These are phyloP conservation scores for Globomyces pollinis-pini DNA, from an alignment of 192 early-diverging fungal species.

Conservation along the genomic window DNA sequence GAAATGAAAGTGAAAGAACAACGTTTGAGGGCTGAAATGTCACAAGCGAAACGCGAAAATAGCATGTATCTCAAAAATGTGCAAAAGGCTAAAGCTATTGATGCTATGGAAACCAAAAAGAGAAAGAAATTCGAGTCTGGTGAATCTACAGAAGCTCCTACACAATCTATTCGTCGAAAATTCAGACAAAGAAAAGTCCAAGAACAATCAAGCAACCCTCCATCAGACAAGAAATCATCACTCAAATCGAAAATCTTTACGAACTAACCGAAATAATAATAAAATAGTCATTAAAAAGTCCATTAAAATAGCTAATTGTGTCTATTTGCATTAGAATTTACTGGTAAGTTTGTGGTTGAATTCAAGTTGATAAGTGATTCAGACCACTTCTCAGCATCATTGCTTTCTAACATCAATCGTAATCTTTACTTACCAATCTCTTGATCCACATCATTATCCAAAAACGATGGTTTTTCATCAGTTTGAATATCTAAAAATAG, in stretches of 20 bases:
- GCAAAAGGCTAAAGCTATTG: constrained; percentile 78
- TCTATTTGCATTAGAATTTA: too few relatives aligned
- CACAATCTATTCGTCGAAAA: background rate
- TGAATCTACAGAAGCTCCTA: background rate
- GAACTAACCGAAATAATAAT: too few relatives aligned
- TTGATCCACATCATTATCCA: background rate
- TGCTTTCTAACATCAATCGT: background rate
- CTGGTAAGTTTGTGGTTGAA: too few relatives aligned
- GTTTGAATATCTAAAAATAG: background rate
- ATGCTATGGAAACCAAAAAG: constrained; percentile 67
- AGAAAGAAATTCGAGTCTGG: background rate
- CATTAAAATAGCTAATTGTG: too few relatives aligned
- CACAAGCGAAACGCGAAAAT: constrained; percentile 76
- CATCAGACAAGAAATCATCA: too few relatives aligned
- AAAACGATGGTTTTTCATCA: background rate
- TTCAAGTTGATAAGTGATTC: too few relatives aligned
- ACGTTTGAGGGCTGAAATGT: constrained; percentile 72
- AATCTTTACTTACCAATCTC: background rate
- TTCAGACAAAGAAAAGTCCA: background rate
- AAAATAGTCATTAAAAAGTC: too few relatives aligned
- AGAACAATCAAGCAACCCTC: too few relatives aligned
- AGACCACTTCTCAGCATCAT: too few relatives aligned
- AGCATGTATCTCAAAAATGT: constrained; percentile 85
- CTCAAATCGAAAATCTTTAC: too few relatives aligned
- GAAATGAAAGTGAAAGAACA: constrained; percentile 66